Evolutionary conservation across 108 stramenopile species (phyloP), one percentile per base, ranked within the genome.

Genomic region (Cylindrotheca fusiformis): DNA sequence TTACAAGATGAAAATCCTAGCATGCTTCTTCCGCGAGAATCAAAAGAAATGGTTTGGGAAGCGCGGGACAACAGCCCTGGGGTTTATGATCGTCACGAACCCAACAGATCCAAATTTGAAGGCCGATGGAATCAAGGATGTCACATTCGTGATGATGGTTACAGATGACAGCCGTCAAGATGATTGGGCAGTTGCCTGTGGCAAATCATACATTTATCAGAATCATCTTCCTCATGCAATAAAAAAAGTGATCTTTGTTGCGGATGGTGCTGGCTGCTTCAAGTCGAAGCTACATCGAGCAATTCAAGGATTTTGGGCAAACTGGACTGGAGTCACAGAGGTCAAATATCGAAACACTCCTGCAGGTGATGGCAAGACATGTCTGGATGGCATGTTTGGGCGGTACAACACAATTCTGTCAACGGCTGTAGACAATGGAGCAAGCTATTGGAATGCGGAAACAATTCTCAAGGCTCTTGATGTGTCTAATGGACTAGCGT

Each of bases 1-100:
- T 24, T 58, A 58, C 56, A 58, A 58, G 56, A 58, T 58, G 56
- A 58, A 58, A 44, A 58, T 58, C 24, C 10, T 58, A 41, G 26
- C 56, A 18, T 58, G 56, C 56, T 58, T 41, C 19, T 58, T 29
- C 25, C 26, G 56, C 4, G 56, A 58, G 26, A 58, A 58, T 44
- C 56, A 58, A 28, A 41, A 18, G 26, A 58, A 58, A 29, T 58
- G 56, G 56, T 58, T 58, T 44, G 56, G 56, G 19, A 58, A 58
- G 56, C 26, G 56, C 5, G 56, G 56, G 6, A 58, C 56, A 44
- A 28, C 21, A 19, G 30, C 30, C 26, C 31, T 58, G 5, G 56
- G 56, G 6, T 58, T 58, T 28, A 58, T 58, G 56, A 22, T 58
- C 18, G 24, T 29, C 26, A 58, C 26, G 25, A 51, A 51, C 19